These are phyloP conservation scores for Arthrobotrys sinensis DNA, from an alignment of 2,329 filamentous ascomycete genomes.

Conservation along the genomic window DNA sequence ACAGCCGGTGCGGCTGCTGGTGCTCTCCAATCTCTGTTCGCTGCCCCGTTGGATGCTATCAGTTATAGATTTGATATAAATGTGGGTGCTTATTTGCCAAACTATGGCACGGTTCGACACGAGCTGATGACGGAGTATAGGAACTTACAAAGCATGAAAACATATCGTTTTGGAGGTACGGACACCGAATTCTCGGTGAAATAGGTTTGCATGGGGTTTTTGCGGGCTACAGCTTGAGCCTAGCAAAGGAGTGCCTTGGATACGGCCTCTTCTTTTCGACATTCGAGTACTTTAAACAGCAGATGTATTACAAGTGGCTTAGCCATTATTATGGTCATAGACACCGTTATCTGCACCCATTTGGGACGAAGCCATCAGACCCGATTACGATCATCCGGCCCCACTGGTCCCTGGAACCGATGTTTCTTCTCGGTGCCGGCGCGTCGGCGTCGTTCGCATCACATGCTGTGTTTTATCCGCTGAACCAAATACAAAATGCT, in stretches of 20 bases:
- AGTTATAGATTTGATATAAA: slow-evolving; percentile 79
- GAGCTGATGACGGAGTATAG: slow-evolving; percentile 24
- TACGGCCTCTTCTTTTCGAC: slow-evolving; percentile 72
- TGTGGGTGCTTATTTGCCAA: slow-evolving; percentile 68
- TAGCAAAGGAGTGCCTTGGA: slow-evolving; percentile 68
- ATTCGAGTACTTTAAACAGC: slow-evolving; percentile 83
- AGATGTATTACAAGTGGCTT: slow-evolving; percentile 80
- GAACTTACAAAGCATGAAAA: slow-evolving; percentile 66
- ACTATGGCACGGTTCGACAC: not conserved
- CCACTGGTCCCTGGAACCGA: slow-evolving; percentile 82
- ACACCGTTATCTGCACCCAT: slow-evolving; percentile 66
- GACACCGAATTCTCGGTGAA: slow-evolving; percentile 77
- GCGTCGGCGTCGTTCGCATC: slow-evolving; percentile 78
- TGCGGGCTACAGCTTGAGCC: slow-evolving; percentile 79
- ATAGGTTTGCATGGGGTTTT: slow-evolving; percentile 82
- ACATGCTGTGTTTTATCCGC: slow-evolving; percentile 79
- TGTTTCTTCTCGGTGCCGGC: slow-evolving; percentile 79
- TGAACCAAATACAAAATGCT: slow-evolving; percentile 79
- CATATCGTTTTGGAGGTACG: slow-evolving; percentile 82
- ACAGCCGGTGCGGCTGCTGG: slow-evolving; percentile 80
- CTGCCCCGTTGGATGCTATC: slow-evolving; percentile 82
- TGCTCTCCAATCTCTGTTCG: slow-evolving; percentile 78
- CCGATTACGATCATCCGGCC: slow-evolving; percentile 74
- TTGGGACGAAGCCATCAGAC: slow-evolving; percentile 44
- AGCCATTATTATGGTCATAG: slow-evolving; percentile 78